Evolutionary conservation across 345 rosid genomes (phyloP).

Genomic region (Eucalyptus marginata): DNA sequence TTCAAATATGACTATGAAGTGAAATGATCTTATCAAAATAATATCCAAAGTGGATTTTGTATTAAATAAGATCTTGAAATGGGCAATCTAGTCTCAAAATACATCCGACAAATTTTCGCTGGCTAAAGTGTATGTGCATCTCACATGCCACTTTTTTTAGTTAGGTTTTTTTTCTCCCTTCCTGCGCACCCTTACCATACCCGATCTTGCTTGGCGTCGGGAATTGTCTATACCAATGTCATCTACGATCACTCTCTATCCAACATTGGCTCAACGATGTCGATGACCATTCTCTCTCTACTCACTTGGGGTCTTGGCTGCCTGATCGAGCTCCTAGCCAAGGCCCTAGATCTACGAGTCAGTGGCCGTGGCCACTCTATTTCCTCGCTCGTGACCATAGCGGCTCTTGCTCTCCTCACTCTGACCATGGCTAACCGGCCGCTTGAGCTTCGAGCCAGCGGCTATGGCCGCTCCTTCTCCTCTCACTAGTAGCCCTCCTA

Average conservation of each 20-base stretch:
- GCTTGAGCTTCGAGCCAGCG: not conserved
- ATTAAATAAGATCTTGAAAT: not conserved
- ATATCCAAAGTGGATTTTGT: not conserved
- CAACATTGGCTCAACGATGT: not conserved
- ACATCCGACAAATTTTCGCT: fast-evolving
- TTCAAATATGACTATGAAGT: not conserved
- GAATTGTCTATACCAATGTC: not conserved
- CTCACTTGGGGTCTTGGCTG: not conserved
- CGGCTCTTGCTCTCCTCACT: not conserved
- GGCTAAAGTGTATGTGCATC: not conserved
- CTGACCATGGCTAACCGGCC: not conserved
- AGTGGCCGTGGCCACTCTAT: not conserved
- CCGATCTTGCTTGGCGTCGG: fast-evolving
- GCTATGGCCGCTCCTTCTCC: not conserved
- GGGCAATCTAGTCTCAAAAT: not conserved
- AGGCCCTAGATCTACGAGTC: not conserved
- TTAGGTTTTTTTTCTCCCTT: not conserved
- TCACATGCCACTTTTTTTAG: not conserved
- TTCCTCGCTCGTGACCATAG: not conserved
- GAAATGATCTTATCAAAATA: not conserved
- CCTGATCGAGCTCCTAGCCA: not conserved
- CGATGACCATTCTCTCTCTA: not conserved
- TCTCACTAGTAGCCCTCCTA: not conserved
- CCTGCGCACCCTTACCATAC: not conserved
- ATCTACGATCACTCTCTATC: not conserved